A percentile compares a stretch with the other conserved stretches of the same genome.
phyloP scores from a whole-genome alignment of 208 protist species.

The Leishmania martiniquensis region DNA sequence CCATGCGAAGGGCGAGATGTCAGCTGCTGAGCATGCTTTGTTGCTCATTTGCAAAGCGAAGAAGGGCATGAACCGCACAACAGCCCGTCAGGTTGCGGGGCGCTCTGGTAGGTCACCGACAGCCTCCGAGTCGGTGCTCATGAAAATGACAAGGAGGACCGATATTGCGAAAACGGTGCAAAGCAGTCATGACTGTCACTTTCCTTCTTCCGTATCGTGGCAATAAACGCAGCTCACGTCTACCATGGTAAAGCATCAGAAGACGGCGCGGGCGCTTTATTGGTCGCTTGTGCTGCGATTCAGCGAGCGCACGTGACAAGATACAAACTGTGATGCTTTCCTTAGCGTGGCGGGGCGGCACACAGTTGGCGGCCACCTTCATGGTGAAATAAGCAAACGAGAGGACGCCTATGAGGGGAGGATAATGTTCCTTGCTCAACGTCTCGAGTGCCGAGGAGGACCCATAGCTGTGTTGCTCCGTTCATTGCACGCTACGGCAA shows the following conservation, averaged over 20 bases:
- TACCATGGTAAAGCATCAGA: too few species aligned
- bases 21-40: constrained; percentile 12
- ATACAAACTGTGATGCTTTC: not conserved
- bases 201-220: constrained; percentile 7
- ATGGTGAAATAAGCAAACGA: constrained; percentile 14
- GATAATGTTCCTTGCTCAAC: constrained; percentile 10
- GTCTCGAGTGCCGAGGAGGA: constrained; percentile 12
- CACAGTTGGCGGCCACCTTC: constrained; percentile 1
- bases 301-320: not conserved
- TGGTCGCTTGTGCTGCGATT: too few species aligned
- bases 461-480: not conserved
- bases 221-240: constrained; percentile 1
- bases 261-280: too few species aligned
- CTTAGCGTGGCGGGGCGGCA: not conserved
- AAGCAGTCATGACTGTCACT: constrained; percentile 48
- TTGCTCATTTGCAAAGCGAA: constrained; percentile 24
- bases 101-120: constrained; percentile 55
- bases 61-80: constrained; percentile 55
- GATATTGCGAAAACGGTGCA: constrained; percentile 14
- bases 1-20: not conserved
- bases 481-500: too few species aligned
- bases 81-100: constrained; percentile 43
- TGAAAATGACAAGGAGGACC: constrained; percentile 24
- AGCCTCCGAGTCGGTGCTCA: constrained; percentile 49
- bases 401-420: constrained; percentile 13